phyloP scores from a whole-genome alignment of 805 yeast genomes.

The Candida boidinii region DNA sequence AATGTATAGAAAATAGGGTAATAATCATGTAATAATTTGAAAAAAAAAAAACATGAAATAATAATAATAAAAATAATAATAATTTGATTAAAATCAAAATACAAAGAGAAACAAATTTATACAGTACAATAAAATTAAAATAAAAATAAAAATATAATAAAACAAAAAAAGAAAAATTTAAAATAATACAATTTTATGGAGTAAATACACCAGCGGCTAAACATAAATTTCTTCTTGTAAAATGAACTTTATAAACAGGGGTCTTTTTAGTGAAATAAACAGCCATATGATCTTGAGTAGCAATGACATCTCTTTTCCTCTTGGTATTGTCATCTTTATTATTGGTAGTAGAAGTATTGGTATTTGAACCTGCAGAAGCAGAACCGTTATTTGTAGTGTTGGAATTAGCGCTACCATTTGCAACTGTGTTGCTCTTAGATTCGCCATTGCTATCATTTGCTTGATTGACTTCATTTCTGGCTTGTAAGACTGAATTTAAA shows the following conservation, averaged over 20 bases:
- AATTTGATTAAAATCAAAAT: not conserved
- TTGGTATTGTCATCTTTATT: slow-evolving; percentile 37
- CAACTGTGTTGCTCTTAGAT: slow-evolving; percentile 7
- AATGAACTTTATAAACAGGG: slow-evolving; percentile 87
- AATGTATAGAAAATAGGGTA: no score
- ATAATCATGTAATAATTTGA: no score
- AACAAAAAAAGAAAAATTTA: not conserved
- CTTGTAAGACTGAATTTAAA: slow-evolving; percentile 21
- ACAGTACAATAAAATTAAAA: not conserved
- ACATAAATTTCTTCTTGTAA: slow-evolving; percentile 84
- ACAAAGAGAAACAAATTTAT: not conserved
- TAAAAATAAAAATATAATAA: not conserved
- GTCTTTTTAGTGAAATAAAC: slow-evolving; percentile 91
- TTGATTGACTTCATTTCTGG: slow-evolving; percentile 17
- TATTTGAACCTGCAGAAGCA: slow-evolving; percentile 8
- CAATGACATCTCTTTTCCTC: slow-evolving; percentile 62
- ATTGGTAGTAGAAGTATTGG: slow-evolving; percentile 7
- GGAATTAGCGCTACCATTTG: slow-evolving; percentile 16
- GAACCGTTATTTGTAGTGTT: slow-evolving; percentile 15
- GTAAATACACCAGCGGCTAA: slow-evolving; percentile 86
- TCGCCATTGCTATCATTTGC: slow-evolving; percentile 5
- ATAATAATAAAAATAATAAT: no score
- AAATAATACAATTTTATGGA: slow-evolving; percentile 20
- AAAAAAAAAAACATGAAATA: no score
- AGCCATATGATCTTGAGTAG: slow-evolving; percentile 85